A percentile compares a stretch with the other conserved stretches of the same genome.
phyloP scores from a whole-genome alignment of 2,329 filamentous ascomycete species.

The Alternaria atra region DNA sequence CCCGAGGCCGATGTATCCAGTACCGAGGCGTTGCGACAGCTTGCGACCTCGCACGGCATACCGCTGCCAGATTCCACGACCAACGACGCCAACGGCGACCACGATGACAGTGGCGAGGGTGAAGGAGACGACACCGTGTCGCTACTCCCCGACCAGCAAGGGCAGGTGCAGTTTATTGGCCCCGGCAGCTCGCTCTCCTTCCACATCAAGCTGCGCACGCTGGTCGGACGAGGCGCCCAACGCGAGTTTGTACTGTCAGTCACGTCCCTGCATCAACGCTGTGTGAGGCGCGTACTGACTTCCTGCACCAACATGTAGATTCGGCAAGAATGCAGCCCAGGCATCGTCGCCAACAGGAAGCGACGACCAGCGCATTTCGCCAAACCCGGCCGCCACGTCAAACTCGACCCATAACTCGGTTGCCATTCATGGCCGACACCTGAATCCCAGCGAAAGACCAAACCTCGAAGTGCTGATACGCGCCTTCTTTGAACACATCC shows the following conservation, averaged over 20 bases:
- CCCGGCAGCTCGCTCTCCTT: constrained; percentile 55
- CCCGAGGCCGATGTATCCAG: constrained; percentile 56
- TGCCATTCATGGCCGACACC: constrained; percentile 26
- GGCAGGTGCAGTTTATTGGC: constrained; percentile 57
- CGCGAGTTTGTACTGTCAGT: constrained; percentile 48
- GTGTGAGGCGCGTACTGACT: background rate
- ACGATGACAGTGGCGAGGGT: constrained; percentile 26
- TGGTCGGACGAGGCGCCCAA: constrained; percentile 46
- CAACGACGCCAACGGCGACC: constrained; percentile 26
- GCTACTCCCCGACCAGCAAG: constrained; percentile 55
- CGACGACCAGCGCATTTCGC: constrained; percentile 19
- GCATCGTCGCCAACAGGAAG: constrained; percentile 28
- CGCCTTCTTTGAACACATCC: constrained; percentile 55
- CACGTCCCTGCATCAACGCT: background rate
- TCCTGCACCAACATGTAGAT: constrained; percentile 17
- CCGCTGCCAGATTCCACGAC: constrained; percentile 45
- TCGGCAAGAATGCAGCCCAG: constrained; percentile 54
- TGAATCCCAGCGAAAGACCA: constrained; percentile 19
- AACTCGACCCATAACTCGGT: constrained; percentile 7
- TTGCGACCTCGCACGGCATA: constrained; percentile 53
- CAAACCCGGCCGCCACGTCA: constrained; percentile 33
- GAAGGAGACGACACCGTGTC: constrained; percentile 49
- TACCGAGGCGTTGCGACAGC: constrained; percentile 52
- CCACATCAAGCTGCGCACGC: constrained; percentile 52
- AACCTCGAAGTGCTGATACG: constrained; percentile 50